Evolutionary conservation across 129 eudicot species (phyloP), one percentile per base, ranked within the genome.

Genomic region (Pseudognaphalium luteoalbum): DNA sequence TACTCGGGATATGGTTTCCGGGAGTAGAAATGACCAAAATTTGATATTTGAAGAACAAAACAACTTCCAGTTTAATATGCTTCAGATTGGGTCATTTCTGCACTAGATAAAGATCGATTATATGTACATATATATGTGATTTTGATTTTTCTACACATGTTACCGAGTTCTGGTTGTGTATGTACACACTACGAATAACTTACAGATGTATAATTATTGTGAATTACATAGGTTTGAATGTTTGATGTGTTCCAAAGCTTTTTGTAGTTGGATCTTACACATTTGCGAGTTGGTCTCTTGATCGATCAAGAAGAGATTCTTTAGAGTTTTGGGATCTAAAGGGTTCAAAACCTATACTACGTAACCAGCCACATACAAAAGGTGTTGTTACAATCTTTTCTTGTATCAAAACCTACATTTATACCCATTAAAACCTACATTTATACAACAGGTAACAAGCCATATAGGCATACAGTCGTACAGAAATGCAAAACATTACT

Each of bases 171-270:
- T 28, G 68, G 71, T 11, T 78, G 25, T 81, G 75, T 81, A 75
- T 78, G 78, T 84, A 76, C 52, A 66, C 59, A 72, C 60, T 41
- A 41, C 4, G 8, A 51, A 71, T 81, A 58, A 70, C 65, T 71
- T 71, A 56, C 47, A 34, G 39, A 50, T 35, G 68, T 60, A 30
- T 56, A 44, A 52, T 66, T 60, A 62, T 71, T 52, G 56, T 76
- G 67, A 74, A 25, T 50, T 12, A 17, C 29, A 21, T 71, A 32
- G 57, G 56, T 50, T 21, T 56, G 39, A 11, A 22, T 60, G 64
- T 58, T n/a, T 9, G 33, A n/a, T 61, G 2, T 68, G n/a, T 14
- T 39, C 63, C 34, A 50, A 34, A 17, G 74, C 14, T 16, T 22
- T 35, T 58, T 57, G 34, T 77, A 57, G 70, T 77, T 39, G 12